Percentiles rank a stretch among this genome's conserved stretches.
Evolutionary conservation across 2,329 filamentous ascomycete genomes (phyloP).

Genomic region (Hypoxylon sp.): DNA sequence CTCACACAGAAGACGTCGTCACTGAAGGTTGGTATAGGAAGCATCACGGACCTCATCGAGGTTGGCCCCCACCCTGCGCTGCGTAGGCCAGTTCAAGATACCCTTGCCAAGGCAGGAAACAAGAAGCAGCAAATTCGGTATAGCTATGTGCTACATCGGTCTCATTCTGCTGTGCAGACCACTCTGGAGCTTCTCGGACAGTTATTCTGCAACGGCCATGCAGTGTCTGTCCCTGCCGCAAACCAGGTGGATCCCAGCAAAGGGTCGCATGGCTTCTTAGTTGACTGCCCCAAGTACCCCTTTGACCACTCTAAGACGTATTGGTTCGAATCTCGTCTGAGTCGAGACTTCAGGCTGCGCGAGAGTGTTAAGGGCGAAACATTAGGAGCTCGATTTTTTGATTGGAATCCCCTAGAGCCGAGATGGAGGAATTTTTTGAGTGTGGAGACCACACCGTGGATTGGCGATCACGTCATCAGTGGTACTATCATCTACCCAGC

Average conservation of each 20-base stretch:
- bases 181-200: constrained; percentile 48
- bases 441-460: constrained; percentile 61
- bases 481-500: constrained; percentile 56
- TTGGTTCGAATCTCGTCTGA: constrained; percentile 59
- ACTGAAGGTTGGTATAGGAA: constrained; percentile 48
- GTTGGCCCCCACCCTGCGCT: constrained; percentile 54
- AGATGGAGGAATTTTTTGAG: constrained; percentile 64
- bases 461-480: constrained; percentile 60
- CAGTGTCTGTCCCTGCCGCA: constrained; percentile 45
- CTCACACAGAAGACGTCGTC: constrained; percentile 41
- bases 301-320: constrained; percentile 59
- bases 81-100: constrained; percentile 51
- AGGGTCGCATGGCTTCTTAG: constrained; percentile 46
- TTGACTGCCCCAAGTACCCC: constrained; percentile 59
- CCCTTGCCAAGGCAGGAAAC: constrained; percentile 40
- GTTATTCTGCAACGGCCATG: constrained; percentile 49
- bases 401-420: constrained; percentile 50
- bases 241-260: constrained; percentile 39
- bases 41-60: constrained; percentile 52
- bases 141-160: constrained; percentile 41
- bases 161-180: constrained; percentile 43
- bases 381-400: constrained; percentile 53
- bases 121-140: constrained; percentile 46
- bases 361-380: constrained; percentile 49
- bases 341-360: constrained; percentile 53